These are phyloP conservation scores for Neurospora sp. DNA, from an alignment of 495 filamentous ascomycete genomes.

Conservation along the genomic window DNA sequence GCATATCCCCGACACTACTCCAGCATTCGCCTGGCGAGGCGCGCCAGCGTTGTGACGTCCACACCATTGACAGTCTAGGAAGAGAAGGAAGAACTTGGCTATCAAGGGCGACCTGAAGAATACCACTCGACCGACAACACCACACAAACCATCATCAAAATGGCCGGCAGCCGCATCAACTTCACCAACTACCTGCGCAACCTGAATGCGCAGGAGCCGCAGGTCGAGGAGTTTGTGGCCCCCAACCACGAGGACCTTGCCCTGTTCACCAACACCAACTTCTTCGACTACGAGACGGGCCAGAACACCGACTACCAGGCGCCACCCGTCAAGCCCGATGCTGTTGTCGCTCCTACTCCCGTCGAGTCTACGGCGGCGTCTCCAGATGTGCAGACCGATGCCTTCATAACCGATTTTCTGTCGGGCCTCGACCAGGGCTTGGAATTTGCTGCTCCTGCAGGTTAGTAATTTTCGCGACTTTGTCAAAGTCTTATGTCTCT, in stretches of 20 bases:
- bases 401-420: constrained; percentile 29
- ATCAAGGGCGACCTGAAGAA: neutral
- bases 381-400: constrained; percentile 24
- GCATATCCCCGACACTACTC: neutral
- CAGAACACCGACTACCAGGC: constrained; percentile 30
- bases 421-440: constrained; percentile 17
- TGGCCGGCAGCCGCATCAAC: constrained; percentile 40
- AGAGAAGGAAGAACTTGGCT: neutral
- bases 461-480: constrained; percentile 3
- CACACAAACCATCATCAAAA: neutral
- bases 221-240: constrained; percentile 50
- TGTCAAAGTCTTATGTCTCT: neutral
- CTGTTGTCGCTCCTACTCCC: constrained; percentile 17
- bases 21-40: neutral
- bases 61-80: neutral
- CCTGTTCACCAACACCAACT: constrained; percentile 87
- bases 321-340: constrained; percentile 24
- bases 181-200: constrained; percentile 83
- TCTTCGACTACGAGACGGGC: constrained; percentile 73
- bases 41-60: neutral
- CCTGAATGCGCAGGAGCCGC: constrained; percentile 66
- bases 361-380: constrained; percentile 6
- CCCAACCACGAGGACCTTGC: constrained; percentile 64
- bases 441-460: neutral
- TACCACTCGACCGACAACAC: neutral